Percentiles rank a stretch among this genome's conserved stretches.
Conservation (phyloP, 2,329 filamentous ascomycete species). For the Colletotrichum higginsianum region DNA sequence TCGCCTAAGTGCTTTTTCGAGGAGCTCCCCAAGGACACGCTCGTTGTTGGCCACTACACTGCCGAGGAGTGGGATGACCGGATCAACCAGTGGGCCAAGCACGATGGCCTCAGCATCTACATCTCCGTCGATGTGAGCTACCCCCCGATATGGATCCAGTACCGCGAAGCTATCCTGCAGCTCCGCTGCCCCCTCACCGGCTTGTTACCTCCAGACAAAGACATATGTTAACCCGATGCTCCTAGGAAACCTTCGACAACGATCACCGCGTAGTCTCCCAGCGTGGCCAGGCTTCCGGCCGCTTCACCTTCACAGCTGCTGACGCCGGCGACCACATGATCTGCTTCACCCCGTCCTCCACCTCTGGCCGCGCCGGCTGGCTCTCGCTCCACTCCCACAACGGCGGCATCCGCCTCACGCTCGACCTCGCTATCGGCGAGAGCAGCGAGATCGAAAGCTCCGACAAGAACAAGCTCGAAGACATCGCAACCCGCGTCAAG, state of each 20-base stretch:
- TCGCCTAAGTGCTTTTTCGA: slow-evolving; percentile 97
- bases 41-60: slow-evolving; percentile 93
- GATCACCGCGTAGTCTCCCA: slow-evolving; percentile 96
- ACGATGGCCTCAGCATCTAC: slow-evolving; percentile 84
- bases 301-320: slow-evolving; percentile 95
- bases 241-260: slow-evolving; percentile 95
- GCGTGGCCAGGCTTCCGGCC: slow-evolving; percentile 80
- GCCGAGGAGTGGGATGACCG: slow-evolving; percentile 87
- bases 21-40: slow-evolving; percentile 95
- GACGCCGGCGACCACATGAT: slow-evolving; percentile 96
- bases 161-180: neutral
- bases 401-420: slow-evolving; percentile 84
- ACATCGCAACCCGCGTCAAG: slow-evolving; percentile 89
- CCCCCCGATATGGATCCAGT: slow-evolving; percentile 10
- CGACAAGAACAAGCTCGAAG: slow-evolving; percentile 93
- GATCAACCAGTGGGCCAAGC: slow-evolving; percentile 77
- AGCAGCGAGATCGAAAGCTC: slow-evolving; percentile 93
- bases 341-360: slow-evolving; percentile 91
- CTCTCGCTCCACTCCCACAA: slow-evolving; percentile 74
- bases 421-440: slow-evolving; percentile 95
- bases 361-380: slow-evolving; percentile 79
- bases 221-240: slow-evolving; percentile 33
- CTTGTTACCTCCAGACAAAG: slow-evolving; percentile 8
- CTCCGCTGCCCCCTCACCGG: neutral
- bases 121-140: slow-evolving; percentile 86